Conservation (phyloP, 495 filamentous ascomycete genomes). For the Xylona heveae region DNA sequence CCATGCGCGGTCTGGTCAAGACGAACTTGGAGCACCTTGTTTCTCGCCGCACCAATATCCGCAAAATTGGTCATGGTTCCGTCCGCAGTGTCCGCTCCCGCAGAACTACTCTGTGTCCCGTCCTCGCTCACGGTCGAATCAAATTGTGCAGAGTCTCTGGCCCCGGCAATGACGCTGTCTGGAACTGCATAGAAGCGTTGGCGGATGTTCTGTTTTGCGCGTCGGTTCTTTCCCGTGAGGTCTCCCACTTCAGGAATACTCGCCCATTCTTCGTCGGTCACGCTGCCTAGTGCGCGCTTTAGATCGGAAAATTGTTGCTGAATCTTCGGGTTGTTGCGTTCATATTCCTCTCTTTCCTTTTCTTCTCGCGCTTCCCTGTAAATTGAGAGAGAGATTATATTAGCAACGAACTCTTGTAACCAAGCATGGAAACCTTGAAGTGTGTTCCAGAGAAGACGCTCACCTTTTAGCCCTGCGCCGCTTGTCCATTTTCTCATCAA, state of each 20-base stretch:
- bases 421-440: slow-evolving; percentile 5
- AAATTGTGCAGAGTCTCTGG: slow-evolving; percentile 56
- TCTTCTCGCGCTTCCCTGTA: slow-evolving; percentile 89
- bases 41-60: slow-evolving; percentile 87
- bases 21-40: slow-evolving; percentile 78
- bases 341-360: slow-evolving; percentile 82
- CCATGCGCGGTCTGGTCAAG: slow-evolving; percentile 72
- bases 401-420: slow-evolving; percentile 5
- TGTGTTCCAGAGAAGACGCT: slow-evolving; percentile 23
- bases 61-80: slow-evolving; percentile 95
- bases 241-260: slow-evolving; percentile 90
- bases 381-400: slow-evolving; percentile 7
- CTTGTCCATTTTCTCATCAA: slow-evolving; percentile 92
- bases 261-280: slow-evolving; percentile 94
- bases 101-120: slow-evolving; percentile 26
- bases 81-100: slow-evolving; percentile 32
- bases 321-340: slow-evolving; percentile 93
- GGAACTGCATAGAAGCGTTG: slow-evolving; percentile 91
- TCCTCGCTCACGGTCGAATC: slow-evolving; percentile 72
- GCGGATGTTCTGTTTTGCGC: slow-evolving; percentile 59
- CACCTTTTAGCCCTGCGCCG: slow-evolving; percentile 77
- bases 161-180: slow-evolving; percentile 83
- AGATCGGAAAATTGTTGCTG: slow-evolving; percentile 95
- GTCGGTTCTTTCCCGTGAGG: slow-evolving; percentile 78
- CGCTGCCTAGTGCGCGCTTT: slow-evolving; percentile 67